phyloP scores from a whole-genome alignment of 352 stramenopile genomes.

The Phytophthora aleatoria region DNA sequence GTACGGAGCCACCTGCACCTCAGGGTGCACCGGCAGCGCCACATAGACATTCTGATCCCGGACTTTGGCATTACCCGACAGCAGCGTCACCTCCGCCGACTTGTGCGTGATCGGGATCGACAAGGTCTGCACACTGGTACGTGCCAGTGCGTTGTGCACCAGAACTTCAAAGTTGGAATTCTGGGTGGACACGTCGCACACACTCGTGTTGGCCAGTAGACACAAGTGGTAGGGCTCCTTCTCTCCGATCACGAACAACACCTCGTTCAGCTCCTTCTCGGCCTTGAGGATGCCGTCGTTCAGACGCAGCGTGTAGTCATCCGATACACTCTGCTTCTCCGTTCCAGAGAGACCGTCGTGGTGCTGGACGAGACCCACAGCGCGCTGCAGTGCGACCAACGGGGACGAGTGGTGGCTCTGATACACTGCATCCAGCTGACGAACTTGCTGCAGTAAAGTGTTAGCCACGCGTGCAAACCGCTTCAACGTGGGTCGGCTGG shows the following conservation, averaged over 20 bases:
- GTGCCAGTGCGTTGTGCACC: conserved; percentile 72
- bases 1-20: conserved; percentile 58
- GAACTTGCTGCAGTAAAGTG: conserved; percentile 86
- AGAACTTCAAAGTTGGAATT: conserved; percentile 73
- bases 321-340: conserved; percentile 94
- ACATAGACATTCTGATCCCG: conserved; percentile 54
- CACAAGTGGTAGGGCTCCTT: conserved; percentile 73
- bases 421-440: conserved; percentile 90
- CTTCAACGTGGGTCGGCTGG: conserved; percentile 93
- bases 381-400: conserved; percentile 81
- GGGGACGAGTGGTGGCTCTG: conserved; percentile 59
- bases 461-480: conserved; percentile 90
- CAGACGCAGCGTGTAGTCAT: conserved; percentile 95
- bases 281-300: conserved; percentile 78
- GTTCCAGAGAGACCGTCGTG: conserved; percentile 96
- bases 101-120: conserved; percentile 61
- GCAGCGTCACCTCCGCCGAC: conserved; percentile 40
- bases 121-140: conserved; percentile 62
- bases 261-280: conserved; percentile 69
- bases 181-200: conserved; percentile 82
- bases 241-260: conserved; percentile 78
- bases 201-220: conserved; percentile 89
- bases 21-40: conserved; percentile 54
- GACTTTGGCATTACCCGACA: conserved; percentile 45
- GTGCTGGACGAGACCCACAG: conserved; percentile 94